These are phyloP conservation scores for Meira nashicola DNA, from an alignment of 1,284 basidiomycete genomes.

Conservation along the genomic window DNA sequence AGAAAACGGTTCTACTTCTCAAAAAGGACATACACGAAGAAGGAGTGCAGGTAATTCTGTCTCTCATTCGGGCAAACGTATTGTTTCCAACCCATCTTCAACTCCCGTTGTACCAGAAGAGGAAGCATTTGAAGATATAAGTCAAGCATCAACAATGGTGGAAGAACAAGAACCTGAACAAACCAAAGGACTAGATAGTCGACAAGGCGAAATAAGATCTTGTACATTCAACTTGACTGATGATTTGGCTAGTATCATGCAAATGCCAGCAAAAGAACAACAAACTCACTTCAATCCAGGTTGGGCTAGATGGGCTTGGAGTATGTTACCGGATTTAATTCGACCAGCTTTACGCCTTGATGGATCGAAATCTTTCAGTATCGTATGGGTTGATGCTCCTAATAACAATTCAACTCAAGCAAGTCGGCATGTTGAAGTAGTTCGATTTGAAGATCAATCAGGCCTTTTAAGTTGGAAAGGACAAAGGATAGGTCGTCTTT, in stretches of 20 bases:
- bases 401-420: background rate
- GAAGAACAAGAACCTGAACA: background rate
- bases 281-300: background rate
- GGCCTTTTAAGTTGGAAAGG: constrained; percentile 40
- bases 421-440: constrained; percentile 22
- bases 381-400: constrained; percentile 34
- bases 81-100: constrained; percentile 15
- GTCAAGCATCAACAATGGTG: background rate
- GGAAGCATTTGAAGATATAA: background rate
- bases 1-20: background rate
- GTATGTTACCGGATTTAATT: constrained; percentile 27
- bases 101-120: background rate
- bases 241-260: constrained; percentile 8
- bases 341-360: constrained; percentile 32
- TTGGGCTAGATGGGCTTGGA: constrained; percentile 39
- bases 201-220: background rate
- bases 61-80: constrained; percentile 18
- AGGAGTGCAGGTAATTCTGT: constrained; percentile 4
- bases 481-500: constrained; percentile 24
- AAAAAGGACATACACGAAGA: background rate
- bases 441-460: constrained; percentile 31
- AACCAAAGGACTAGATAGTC: background rate
- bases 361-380: constrained; percentile 31
- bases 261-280: background rate
- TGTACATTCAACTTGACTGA: constrained; percentile 23